Conservation (phyloP, 768 basidiomycete species). For the Collybiopsis luxurians region DNA sequence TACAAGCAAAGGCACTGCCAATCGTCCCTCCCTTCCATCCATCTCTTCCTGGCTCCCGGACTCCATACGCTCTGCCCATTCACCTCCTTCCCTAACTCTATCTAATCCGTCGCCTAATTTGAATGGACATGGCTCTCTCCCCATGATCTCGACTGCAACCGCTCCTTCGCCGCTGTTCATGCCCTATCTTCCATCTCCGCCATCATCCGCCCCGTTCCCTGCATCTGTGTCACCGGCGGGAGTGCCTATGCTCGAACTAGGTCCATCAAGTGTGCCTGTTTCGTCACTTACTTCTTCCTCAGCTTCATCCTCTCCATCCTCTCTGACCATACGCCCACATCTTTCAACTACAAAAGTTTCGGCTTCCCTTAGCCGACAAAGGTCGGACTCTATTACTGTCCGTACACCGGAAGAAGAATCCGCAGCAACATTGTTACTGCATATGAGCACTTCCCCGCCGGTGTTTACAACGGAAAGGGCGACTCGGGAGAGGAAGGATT, state of each 20-base stretch:
- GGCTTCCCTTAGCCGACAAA: not conserved
- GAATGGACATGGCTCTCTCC: conserved; percentile 2
- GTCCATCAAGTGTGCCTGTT: conserved; percentile 12
- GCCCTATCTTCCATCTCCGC: conserved; percentile 52
- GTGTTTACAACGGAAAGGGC: conserved; percentile 7
- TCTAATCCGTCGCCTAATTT: conserved; percentile 17
- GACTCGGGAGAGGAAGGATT: not conserved
- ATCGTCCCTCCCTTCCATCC: conserved; percentile 45
- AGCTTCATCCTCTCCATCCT: conserved; percentile 1
- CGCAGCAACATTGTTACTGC: conserved; percentile 64
- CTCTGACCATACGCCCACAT: conserved; percentile 9
- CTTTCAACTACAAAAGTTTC: not conserved
- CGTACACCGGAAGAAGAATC: conserved; percentile 67
- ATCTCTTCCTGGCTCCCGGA: conserved; percentile 67
- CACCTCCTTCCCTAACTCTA: conserved; percentile 19
- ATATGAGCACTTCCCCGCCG: conserved; percentile 53
- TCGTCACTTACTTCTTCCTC: conserved; percentile 2
- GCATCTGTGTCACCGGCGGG: conserved; percentile 29
- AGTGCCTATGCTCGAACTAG: conserved; percentile 42
- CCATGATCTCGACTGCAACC: conserved; percentile 5
- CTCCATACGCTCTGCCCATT: conserved; percentile 25
- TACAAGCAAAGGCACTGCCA: not conserved
- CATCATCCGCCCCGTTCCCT: conserved; percentile 50
- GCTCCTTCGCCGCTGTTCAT: conserved; percentile 12
- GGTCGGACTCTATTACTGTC: conserved; percentile 12